Evolutionary conservation across 1,139 yeast species (phyloP).

Genomic region (Arxiozyma heterogenica): DNA sequence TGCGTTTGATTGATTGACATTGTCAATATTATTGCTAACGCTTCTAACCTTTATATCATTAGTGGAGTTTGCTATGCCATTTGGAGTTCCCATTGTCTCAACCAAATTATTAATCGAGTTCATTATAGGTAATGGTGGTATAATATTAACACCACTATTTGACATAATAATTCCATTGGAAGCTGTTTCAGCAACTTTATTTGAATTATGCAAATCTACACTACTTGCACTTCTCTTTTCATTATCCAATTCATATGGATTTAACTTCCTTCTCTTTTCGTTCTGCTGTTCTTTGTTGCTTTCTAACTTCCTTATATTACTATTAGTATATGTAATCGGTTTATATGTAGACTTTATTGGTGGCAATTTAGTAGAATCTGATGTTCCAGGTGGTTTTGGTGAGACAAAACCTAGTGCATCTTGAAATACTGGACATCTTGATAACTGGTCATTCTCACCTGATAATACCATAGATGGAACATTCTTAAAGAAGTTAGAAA

Average conservation of each 20-base stretch:
- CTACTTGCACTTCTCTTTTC: neutral
- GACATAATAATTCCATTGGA: constrained; percentile 2
- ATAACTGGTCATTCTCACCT: constrained; percentile 27
- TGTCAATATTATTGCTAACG: constrained; percentile 5
- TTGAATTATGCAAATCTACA: neutral
- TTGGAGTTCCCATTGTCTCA: constrained; percentile 5
- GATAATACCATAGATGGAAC: constrained; percentile 16
- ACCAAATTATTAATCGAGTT: constrained; percentile 3
- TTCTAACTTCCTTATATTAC: constrained; percentile 20
- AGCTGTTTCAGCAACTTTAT: neutral
- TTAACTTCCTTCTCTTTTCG: constrained; percentile 16
- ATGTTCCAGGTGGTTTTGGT: constrained; percentile 10
- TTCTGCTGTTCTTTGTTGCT: constrained; percentile 13
- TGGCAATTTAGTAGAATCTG: constrained; percentile 20
- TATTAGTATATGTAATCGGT: constrained; percentile 29
- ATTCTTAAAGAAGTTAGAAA: constrained; percentile 20
- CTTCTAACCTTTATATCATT: neutral
- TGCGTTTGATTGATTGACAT: constrained; percentile 7
- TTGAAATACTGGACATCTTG: constrained; percentile 31
- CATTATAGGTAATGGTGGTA: constrained; percentile 3
- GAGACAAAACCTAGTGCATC: constrained; percentile 30
- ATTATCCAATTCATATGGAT: constrained; percentile 1
- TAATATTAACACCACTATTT: neutral
- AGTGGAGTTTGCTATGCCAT: neutral
- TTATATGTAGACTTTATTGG: constrained; percentile 27